Percentiles rank a stretch among this genome's conserved stretches.
These are phyloP conservation scores for Syzygium aqueum DNA, from an alignment of 345 rosid genomes.

Conservation along the genomic window DNA sequence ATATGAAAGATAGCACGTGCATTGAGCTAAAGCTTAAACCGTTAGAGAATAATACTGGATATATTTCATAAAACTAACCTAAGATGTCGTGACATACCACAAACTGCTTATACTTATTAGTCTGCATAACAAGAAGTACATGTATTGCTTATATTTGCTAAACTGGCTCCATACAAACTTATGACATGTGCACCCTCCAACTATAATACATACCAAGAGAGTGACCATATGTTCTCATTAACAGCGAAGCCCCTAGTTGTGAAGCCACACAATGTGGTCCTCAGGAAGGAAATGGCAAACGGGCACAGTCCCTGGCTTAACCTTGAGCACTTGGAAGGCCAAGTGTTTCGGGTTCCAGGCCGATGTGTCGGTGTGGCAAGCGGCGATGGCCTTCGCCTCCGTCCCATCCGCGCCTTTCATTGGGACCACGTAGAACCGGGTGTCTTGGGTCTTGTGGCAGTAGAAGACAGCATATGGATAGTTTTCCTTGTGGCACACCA, in stretches of 20 bases:
- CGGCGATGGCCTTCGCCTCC: slow-evolving; percentile 55
- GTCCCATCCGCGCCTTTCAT: slow-evolving; percentile 56
- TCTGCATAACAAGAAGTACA: background rate
- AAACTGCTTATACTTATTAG: background rate
- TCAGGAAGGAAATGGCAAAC: slow-evolving; percentile 81
- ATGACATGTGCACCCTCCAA: background rate
- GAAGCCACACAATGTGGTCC: slow-evolving; percentile 60
- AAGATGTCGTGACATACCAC: background rate
- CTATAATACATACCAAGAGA: background rate
- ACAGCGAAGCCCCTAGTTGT: slow-evolving; percentile 13
- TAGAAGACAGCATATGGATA: slow-evolving; percentile 71
- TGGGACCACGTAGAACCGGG: slow-evolving; percentile 46
- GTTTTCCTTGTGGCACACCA: slow-evolving; percentile 79
- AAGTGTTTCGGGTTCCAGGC: slow-evolving; percentile 80
- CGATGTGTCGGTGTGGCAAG: slow-evolving; percentile 78
- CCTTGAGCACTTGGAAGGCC: slow-evolving; percentile 67
- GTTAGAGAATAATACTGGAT: background rate
- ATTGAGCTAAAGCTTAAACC: background rate
- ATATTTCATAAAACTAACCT: background rate
- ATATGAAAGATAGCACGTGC: background rate
- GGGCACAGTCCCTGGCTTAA: slow-evolving; percentile 64
- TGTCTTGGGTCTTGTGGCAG: slow-evolving; percentile 56
- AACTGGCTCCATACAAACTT: background rate
- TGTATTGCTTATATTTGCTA: background rate
- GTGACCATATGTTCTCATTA: background rate